A percentile compares a stretch with the other conserved stretches of the same genome.
These are phyloP conservation scores for Phytophthora megakarya DNA, from an alignment of 352 stramenopile genomes.

Conservation along the genomic window DNA sequence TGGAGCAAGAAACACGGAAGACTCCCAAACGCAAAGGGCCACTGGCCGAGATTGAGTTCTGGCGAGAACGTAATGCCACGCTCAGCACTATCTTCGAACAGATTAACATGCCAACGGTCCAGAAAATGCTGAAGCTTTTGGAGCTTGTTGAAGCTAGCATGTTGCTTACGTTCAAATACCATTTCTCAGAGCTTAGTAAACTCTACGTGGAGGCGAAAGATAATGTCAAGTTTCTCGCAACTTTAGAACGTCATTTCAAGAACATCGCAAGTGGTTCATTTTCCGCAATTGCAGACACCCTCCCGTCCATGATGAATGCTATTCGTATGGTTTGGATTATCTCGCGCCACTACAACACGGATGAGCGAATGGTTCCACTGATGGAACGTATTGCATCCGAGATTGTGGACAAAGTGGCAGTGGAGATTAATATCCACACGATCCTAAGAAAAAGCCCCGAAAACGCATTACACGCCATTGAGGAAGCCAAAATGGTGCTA, in stretches of 20 bases:
- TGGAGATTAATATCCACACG: conserved; percentile 91
- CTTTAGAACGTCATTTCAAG: conserved; percentile 96
- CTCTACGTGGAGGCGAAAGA: conserved; percentile 96
- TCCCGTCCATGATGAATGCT: conserved; percentile 96
- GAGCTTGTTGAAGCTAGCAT: conserved; percentile 91
- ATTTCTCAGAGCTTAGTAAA: conserved; percentile 95
- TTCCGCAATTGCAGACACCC: conserved; percentile 90
- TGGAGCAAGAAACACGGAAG: conserved; percentile 92
- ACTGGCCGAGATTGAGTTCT: conserved; percentile 96
- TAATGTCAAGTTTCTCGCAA: conserved; percentile 97
- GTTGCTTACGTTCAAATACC: conserved; percentile 93
- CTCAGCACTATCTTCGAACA: conserved; percentile 96
- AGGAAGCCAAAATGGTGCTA: conserved; percentile 92
- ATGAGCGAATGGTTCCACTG: conserved; percentile 95
- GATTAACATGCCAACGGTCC: conserved; percentile 95
- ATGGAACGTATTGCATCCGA: conserved; percentile 96
- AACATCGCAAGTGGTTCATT: conserved; percentile 93
- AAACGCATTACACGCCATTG: conserved; percentile 79
- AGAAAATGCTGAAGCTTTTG: conserved; percentile 95
- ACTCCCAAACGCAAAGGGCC: conserved; percentile 88
- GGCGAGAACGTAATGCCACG: conserved; percentile 93
- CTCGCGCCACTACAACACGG: conserved; percentile 97
- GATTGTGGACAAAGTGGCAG: conserved; percentile 92
- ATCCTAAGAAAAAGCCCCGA: conserved; percentile 88
- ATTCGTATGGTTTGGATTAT: conserved; percentile 98